These are phyloP conservation scores for Lentithecium fluviatile DNA, from an alignment of 495 filamentous ascomycete genomes.

Conservation along the genomic window DNA sequence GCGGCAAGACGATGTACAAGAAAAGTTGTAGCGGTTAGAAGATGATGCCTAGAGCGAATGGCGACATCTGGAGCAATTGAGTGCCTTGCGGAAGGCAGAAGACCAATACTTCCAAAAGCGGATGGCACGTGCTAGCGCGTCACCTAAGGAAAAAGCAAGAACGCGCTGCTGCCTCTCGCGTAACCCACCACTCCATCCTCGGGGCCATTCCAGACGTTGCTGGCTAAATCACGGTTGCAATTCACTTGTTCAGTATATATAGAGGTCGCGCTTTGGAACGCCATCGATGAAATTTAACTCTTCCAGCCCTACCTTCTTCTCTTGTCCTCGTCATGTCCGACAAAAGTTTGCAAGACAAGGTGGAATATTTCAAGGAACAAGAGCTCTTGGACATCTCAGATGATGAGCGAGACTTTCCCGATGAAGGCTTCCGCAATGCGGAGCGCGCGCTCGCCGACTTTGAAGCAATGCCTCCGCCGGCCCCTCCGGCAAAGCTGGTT, in stretches of 20 bases:
- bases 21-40: too few species aligned
- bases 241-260: background rate
- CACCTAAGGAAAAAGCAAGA: background rate
- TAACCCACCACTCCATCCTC: background rate
- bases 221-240: background rate
- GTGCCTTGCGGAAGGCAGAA: too few species aligned
- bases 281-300: background rate
- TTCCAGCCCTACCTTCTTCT: background rate
- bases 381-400: slow-evolving; percentile 48
- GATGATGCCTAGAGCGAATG: too few species aligned
- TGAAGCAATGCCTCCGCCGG: slow-evolving; percentile 6
- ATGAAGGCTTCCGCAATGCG: slow-evolving; percentile 28
- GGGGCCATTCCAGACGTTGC: background rate
- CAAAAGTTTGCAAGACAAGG: slow-evolving; percentile 39
- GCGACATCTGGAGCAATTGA: too few species aligned
- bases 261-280: background rate
- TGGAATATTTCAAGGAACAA: slow-evolving; percentile 50
- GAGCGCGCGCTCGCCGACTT: slow-evolving; percentile 20
- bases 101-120: too few species aligned
- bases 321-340: slow-evolving; percentile 21
- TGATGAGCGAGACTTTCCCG: slow-evolving; percentile 40
- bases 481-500: slow-evolving; percentile 8
- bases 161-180: background rate
- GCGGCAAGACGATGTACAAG: too few species aligned
- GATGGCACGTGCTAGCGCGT: background rate